phyloP scores from a whole-genome alignment of 1,284 basidiomycete genomes.

The Cryptococcus sp. region DNA sequence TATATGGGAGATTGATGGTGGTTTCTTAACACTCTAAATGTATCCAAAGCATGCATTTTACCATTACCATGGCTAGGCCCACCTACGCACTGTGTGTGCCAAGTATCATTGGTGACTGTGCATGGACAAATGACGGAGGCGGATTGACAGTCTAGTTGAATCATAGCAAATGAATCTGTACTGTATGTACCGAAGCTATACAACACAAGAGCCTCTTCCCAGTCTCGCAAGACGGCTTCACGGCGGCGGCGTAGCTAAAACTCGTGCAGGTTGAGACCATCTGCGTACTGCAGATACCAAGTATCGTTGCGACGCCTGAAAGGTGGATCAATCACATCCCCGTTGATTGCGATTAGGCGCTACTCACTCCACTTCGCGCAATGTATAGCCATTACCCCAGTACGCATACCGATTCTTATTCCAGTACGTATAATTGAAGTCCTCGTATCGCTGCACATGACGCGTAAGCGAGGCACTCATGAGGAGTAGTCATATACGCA shows the following conservation, averaged over 20 bases:
- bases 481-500: not conserved
- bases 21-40: constrained; percentile 4
- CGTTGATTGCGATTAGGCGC: not conserved
- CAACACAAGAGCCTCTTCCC: not conserved
- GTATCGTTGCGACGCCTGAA: constrained; percentile 10
- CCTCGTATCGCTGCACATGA: constrained; percentile 9
- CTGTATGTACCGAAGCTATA: not conserved
- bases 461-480: not conserved
- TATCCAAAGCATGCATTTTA: not conserved
- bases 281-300: constrained; percentile 13
- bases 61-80: no score
- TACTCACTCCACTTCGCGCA: constrained; percentile 14
- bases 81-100: no score
- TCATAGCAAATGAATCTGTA: no score
- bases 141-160: no score
- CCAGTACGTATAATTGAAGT: constrained; percentile 16
- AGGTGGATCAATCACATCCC: not conserved
- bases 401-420: constrained; percentile 14
- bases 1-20: constrained; percentile 16
- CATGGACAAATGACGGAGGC: no score
- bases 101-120: no score
- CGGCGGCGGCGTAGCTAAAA: not conserved
- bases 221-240: not conserved
- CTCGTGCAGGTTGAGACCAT: constrained; percentile 5
- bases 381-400: constrained; percentile 11